Conservation (phyloP, 495 filamentous ascomycete species). For the Aspergillus olivimuriae region DNA sequence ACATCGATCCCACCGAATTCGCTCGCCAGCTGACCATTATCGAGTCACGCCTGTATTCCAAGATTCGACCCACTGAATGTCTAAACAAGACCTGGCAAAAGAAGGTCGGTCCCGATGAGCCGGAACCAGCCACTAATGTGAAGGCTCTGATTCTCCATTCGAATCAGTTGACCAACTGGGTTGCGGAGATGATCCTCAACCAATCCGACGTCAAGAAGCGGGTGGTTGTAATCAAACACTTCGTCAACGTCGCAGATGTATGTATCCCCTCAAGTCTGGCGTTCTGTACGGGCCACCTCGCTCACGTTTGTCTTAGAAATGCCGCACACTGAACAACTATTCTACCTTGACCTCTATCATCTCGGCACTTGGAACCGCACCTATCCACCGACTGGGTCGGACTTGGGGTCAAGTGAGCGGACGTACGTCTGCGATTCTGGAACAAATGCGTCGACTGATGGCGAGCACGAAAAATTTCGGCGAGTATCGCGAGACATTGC, state of each 20-base stretch:
- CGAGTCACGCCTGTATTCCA: constrained; percentile 88
- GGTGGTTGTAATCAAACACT: constrained; percentile 97
- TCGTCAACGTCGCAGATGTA: constrained; percentile 92
- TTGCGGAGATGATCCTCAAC: constrained; percentile 97
- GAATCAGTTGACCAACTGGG: constrained; percentile 98
- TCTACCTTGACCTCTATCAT: constrained; percentile 98
- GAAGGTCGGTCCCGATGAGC: constrained; percentile 74
- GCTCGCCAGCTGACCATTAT: constrained; percentile 95
- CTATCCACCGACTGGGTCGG: constrained; percentile 84
- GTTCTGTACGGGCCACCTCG: background rate
- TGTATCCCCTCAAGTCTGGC: background rate
- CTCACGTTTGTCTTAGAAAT: constrained; percentile 61
- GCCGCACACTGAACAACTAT: constrained; percentile 88
- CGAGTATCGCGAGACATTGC: constrained; percentile 89
- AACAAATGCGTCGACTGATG: constrained; percentile 91
- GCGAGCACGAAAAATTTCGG: constrained; percentile 97
- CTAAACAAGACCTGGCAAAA: constrained; percentile 98
- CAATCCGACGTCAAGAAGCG: constrained; percentile 91
- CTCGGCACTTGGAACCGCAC: constrained; percentile 86
- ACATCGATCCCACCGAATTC: constrained; percentile 94
- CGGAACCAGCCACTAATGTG: constrained; percentile 89
- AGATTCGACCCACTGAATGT: constrained; percentile 92
- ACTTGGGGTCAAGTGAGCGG: constrained; percentile 94
- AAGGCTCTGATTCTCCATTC: constrained; percentile 95
- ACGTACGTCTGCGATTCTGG: constrained; percentile 69